Base-by-base conservation (phyloP, 1,284 basidiomycete genomes). In the Leccinum fuscescens region DNA sequence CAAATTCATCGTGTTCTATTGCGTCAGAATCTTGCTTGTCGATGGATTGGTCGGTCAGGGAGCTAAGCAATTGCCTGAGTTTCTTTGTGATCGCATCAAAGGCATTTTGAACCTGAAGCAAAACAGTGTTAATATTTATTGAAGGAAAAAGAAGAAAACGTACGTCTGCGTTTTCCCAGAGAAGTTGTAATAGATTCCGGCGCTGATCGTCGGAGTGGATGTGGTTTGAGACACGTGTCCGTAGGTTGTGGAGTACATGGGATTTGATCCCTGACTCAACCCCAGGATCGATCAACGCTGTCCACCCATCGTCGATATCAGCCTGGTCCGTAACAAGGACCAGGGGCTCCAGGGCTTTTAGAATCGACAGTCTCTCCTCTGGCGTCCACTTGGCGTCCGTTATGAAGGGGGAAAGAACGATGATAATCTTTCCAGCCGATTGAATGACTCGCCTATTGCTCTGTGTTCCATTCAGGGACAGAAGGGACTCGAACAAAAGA, bases 131-230 rank as follows among this genome's bases (percentile, higher is more conserved):
- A 54, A 22, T 11, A 29, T 59, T 17, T 33, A 14, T 14, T 3
- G 37, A 31, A 35, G 15, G 27, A 37, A n/a, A 37, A 24, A 54
- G 4, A 52, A 46, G 44, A n/a, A 49, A 57, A 39, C 82, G 64
- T 65, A 91, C 90, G 67, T 90, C 88, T 51, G 76, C 64, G 62
- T 79, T 84, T 57, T 81, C 81, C 82, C 91, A 91, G 27, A 92
- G 72, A 15, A 79, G 70, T 29, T 76, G 74, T 59, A 85, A 79
- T n/a, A 87, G 72, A 46, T 72, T 69, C 52, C 64, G 74, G 66
- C 62, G 69, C 55, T 54, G 65, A 51, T 27, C 64, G 64, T 60
- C 62, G 42, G 51, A 55, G 58, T 55, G 59, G 54, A 37, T 57
- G 49, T 44, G 54, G 55, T 15, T 61, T 46, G 35, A 57, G 31